Evolutionary conservation across 1,139 yeast genomes (phyloP), one percentile per base, ranked within the genome.

Genomic region (Pichia norvegensis): DNA sequence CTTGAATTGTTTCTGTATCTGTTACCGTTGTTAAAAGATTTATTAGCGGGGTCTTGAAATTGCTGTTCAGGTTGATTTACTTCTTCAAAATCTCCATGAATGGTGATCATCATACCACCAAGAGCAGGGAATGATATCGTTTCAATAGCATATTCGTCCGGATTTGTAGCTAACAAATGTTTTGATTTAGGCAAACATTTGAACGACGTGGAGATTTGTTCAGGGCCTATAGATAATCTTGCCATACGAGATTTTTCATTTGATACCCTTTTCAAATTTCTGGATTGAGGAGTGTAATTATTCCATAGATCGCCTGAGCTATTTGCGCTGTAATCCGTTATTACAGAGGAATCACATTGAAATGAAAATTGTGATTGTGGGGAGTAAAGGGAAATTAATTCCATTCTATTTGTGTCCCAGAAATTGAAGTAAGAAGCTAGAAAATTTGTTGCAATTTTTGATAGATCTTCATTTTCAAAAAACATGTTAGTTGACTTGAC

Each of bases 61-160:
- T 47, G 52, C 46, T 52, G 53, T 25, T 46, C 48, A 25, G 56
- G 38, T 60, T 50, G 66, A 11, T 62, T 80, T 41, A 65, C 62
- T 64, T 92, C 97, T 45, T 77, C 80, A 61, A 79, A 90, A 46
- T 78, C 80, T 2, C 99, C 99, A 65, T 92, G 98, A 20, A 90
- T 67, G 1, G 79, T 71, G 36, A 90, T 76, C 60, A 84, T 70
- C 54, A 92, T 78, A 8, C 95, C 97, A 46, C 79, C 76, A 38
- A 88, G 76, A 43, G 77, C 81, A 6, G 87, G 80, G 51, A 72
- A 78, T 27, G 85, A 73, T 72, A 85, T 81, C 2, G 86, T 74
- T 60, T 94, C 97, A 67, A 90, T 76, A 39, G 95, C 76, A 59
- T 81, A 90, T 43, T 74, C 66, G 13, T 73, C 70, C 1, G 95